phyloP scores from a whole-genome alignment of 495 filamentous ascomycete genomes.

The Talaromyces liani region DNA sequence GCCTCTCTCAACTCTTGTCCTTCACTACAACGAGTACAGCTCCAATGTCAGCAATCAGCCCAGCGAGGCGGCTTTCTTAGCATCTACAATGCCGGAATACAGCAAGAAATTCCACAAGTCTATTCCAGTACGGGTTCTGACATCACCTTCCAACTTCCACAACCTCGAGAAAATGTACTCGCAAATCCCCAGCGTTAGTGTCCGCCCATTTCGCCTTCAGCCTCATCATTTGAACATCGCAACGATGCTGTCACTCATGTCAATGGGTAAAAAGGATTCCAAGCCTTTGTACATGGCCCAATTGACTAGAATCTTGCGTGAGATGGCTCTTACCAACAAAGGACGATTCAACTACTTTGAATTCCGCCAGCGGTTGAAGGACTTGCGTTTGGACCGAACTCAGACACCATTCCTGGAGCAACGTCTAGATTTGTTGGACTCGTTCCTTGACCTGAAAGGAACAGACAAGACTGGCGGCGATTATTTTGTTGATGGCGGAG shows the following conservation, averaged over 20 bases:
- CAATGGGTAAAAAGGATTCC: slow-evolving; percentile 15
- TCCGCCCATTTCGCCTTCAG: slow-evolving; percentile 48
- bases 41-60: slow-evolving; percentile 40
- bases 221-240: slow-evolving; percentile 52
- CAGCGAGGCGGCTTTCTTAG: slow-evolving; percentile 61
- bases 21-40: slow-evolving; percentile 58
- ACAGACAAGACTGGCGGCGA: slow-evolving; percentile 3
- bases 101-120: slow-evolving; percentile 3
- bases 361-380: slow-evolving; percentile 19
- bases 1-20: slow-evolving; percentile 55
- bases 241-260: slow-evolving; percentile 64
- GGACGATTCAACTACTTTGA: slow-evolving; percentile 45
- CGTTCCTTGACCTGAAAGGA: slow-evolving; percentile 26
- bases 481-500: slow-evolving; percentile 36
- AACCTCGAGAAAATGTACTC: slow-evolving; percentile 36
- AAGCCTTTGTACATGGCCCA: slow-evolving; percentile 19
- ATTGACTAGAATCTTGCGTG: slow-evolving; percentile 44
- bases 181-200: slow-evolving; percentile 19
- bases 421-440: slow-evolving; percentile 36
- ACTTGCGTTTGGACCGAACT: slow-evolving; percentile 13
- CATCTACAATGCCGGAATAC: slow-evolving; percentile 31
- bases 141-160: slow-evolving; percentile 51
- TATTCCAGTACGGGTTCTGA: slow-evolving; percentile 55
- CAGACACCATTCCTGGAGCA: slow-evolving; percentile 28
- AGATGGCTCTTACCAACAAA: slow-evolving; percentile 46